Base-by-base conservation (phyloP, 805 yeast genomes). In the Lachancea sp. region DNA sequence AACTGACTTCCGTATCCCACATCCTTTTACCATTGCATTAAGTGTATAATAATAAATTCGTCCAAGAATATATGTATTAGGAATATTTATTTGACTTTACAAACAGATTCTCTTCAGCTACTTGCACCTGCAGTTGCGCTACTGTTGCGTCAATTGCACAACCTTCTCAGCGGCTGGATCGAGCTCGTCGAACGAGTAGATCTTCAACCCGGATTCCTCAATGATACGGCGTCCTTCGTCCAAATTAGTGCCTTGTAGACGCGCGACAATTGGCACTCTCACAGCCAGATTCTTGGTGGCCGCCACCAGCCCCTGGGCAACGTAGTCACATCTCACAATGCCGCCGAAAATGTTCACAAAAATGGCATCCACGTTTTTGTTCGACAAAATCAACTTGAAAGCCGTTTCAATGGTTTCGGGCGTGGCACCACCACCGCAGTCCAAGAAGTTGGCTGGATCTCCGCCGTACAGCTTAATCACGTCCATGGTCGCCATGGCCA, bases 401-500 rank as follows among this genome's bases (percentile, higher is more conserved):
- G 97, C 99, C 70, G 83, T 83, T 73, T 89, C 94, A 63, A 92
- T 92, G 60, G 98, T 90, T 70, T 86, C 84, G 53, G 97, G 97
- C 49, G 97, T 92, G 56, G 99, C 98, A 68, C 96, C 95, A 74
- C 99, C 99, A 75, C 99, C 99, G 69, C 96, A 92, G 74, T 92
- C 99, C 65, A 92, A 78, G 78, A 92, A 92, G 77, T 92, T 92
- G 52, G 98, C 99, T 58, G 99, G 99, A 55, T 79, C 84, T 67
- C 99, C 99, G 60, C 97, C 97, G 72, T 88, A 85, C 58, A 92
- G 78, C 73, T 92, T 88, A 74, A 92, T 87, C 65, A 94, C 94
- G 70, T 92, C 99, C 97, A 92, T 89, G 52, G 99, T 92, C 56
- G 99, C 99, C 99, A 92, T 92, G 59, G 99, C 99, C 64, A 92